Evolutionary conservation across 148 eudicot genomes (phyloP).

Genomic region (Mesembryanthemum crystallinum): DNA sequence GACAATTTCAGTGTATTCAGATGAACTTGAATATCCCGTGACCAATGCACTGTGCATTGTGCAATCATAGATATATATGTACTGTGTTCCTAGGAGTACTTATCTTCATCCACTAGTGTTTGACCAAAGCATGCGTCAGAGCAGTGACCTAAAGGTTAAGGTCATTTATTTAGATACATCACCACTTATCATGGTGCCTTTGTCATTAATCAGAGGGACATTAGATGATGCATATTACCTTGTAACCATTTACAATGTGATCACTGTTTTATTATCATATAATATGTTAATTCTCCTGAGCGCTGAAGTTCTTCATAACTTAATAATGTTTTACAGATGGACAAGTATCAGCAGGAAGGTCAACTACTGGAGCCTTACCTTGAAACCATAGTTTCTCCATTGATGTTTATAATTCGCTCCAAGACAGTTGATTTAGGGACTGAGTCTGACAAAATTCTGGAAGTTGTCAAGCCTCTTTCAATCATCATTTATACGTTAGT

Average conservation of each 20-base stretch:
- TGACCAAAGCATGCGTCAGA: not conserved
- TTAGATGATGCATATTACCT: not conserved
- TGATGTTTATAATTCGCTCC: constrained; percentile 78
- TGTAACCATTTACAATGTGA: not conserved
- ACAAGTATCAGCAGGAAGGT: constrained; percentile 94
- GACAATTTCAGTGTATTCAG: not conserved
- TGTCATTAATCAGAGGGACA: not conserved
- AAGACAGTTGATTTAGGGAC: constrained; percentile 57
- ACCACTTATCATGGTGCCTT: not conserved
- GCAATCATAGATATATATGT: not conserved
- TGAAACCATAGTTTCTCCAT: constrained; percentile 85
- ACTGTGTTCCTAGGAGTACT: not conserved
- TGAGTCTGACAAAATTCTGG: constrained; percentile 60
- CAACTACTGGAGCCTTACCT: constrained; percentile 90
- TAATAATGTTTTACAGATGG: constrained; percentile 50
- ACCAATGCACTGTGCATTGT: no score
- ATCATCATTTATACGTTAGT: constrained; percentile 77
- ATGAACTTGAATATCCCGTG: not conserved
- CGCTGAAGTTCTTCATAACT: constrained; percentile 5
- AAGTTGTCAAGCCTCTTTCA: constrained; percentile 74
- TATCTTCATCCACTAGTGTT: not conserved
- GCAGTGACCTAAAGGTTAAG: not conserved
- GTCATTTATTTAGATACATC: not conserved
- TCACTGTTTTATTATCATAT: not conserved
- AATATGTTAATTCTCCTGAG: not conserved